Conservation (phyloP, 176 grass and related monocot genomes). For the Ensete ventricosum region DNA sequence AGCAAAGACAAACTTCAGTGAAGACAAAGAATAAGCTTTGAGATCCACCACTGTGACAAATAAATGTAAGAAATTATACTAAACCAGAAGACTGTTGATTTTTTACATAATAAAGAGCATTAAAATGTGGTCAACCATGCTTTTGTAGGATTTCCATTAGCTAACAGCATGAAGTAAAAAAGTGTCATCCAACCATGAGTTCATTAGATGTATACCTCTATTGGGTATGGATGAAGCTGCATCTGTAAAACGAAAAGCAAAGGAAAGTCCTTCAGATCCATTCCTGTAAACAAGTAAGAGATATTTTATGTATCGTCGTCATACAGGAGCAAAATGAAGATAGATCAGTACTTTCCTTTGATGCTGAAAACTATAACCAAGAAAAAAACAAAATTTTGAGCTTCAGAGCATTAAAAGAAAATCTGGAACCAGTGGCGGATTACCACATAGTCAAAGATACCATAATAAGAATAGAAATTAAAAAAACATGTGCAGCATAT, state of each 20-base stretch:
- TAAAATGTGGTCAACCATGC: neutral
- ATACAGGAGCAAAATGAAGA: neutral
- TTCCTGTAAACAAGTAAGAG: constrained; percentile 39
- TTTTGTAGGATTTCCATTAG: neutral
- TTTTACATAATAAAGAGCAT: neutral
- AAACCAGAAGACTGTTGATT: neutral
- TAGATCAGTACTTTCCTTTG: no score
- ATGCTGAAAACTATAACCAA: neutral
- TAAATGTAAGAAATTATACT: no score
- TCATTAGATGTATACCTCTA: constrained; percentile 5
- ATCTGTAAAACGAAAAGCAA: constrained; percentile 96
- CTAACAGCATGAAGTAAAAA: neutral
- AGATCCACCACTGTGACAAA: no score
- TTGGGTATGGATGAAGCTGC: constrained; percentile 31
- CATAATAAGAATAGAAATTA: neutral
- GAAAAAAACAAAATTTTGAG: neutral
- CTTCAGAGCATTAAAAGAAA: neutral
- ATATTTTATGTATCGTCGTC: neutral
- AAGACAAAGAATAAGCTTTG: no score
- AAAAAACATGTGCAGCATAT: neutral
- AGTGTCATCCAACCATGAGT: neutral
- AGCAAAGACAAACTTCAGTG: no score
- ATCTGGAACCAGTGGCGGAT: neutral
- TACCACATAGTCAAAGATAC: neutral
- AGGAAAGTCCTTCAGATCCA: constrained; percentile 98